Base-by-base conservation (phyloP, 2,329 filamentous ascomycete genomes). In the Fusarium floridanum region DNA sequence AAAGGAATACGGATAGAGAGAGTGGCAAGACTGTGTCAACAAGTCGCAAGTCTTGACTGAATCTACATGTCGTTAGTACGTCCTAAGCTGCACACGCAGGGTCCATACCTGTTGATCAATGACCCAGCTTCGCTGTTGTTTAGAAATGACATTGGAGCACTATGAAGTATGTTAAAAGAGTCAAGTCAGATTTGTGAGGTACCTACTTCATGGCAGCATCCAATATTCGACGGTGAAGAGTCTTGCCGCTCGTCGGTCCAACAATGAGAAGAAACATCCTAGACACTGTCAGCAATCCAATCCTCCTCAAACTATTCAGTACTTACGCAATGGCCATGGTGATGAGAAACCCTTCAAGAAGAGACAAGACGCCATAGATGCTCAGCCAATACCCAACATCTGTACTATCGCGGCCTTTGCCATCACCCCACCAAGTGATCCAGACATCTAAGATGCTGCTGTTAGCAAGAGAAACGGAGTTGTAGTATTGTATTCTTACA, bases 11-110 rank as follows among this genome's bases (percentile, higher is more conserved):
- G 1, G 70, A 68, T 10, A 78, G 57, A 4, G 77, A 66, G 9
- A 80, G 48, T 0, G 84, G 84, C 6, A 86, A 80, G 32, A 83
- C 78, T 4, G 82, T 79, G 61, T 85, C 84, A 6, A 86, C 79
- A 3, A 86, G 77, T 0, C 82, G 81, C 73, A 86, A 80, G 64
- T 86, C 84, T 66, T 86, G 84, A 10, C 83, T 85, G 71, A 86
- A 86, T 27, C 83, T 81, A 20, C 14, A 3, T 34, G 29, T 6
- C 14, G 55, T 77, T 7, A 77, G 75, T 17, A 29, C 22, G 6
- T 2, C 7, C 22, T 2, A 0, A 20, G 8, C 5, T 4, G 5
- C 27, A 14, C 5, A 11, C 4, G 24, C 11, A 41, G n/a, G n/a
- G 9, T 1, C 17, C 24, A 6, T 71, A 78, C 79, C 79, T 71